These are phyloP conservation scores for Starmerella geochares DNA, from an alignment of 805 yeast species.

Conservation along the genomic window DNA sequence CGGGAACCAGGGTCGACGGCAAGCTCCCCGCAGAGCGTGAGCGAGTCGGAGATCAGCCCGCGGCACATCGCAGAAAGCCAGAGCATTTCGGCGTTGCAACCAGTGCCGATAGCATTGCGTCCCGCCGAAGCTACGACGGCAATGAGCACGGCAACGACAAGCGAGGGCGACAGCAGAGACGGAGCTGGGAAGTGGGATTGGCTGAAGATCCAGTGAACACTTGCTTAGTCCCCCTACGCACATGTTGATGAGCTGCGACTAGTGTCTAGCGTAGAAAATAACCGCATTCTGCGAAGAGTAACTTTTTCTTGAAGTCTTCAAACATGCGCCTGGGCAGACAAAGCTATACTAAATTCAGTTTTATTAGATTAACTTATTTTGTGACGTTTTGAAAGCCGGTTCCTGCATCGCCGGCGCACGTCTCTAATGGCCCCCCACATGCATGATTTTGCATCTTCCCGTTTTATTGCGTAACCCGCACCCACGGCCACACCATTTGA, in stretches of 20 bases:
- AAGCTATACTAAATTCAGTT: not conserved
- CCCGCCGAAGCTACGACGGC: slow-evolving; percentile 26
- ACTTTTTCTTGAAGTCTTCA: not conserved
- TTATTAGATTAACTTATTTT: not conserved
- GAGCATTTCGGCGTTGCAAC: not conserved
- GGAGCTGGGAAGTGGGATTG: slow-evolving; percentile 27
- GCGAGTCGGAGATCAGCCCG: slow-evolving; percentile 3
- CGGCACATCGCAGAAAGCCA: not conserved
- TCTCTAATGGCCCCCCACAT: no score
- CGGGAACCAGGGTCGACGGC: not conserved
- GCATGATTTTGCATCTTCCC: not conserved
- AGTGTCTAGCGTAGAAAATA: not conserved
- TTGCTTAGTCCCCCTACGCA: not conserved
- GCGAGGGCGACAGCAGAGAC: not conserved
- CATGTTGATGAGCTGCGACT: not conserved
- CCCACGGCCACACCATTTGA: not conserved
- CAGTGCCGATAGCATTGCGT: slow-evolving; percentile 25
- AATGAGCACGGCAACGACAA: slow-evolving; percentile 13
- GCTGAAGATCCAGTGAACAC: slow-evolving; percentile 20
- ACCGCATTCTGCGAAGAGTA: not conserved
- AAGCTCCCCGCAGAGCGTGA: slow-evolving; percentile 1
- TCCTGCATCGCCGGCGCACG: no score
- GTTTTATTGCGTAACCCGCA: not conserved
- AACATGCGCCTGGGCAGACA: not conserved
- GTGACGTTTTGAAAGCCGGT: no score